Conservation (phyloP, 192 early-diverging fungal species). For the Podila horticola region DNA sequence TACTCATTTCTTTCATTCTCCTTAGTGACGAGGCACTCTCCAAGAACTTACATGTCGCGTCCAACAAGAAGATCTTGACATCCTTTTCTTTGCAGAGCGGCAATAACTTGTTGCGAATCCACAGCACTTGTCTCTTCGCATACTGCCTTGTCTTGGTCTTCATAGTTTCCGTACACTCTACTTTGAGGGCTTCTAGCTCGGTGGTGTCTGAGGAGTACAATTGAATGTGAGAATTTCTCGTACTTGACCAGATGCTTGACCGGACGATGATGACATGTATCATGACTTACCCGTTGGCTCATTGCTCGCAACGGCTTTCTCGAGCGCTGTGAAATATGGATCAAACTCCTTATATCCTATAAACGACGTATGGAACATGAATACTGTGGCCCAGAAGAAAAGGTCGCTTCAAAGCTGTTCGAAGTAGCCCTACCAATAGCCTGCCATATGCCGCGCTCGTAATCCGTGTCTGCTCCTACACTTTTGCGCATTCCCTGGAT, state of each 20-base stretch:
- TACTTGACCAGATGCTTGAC: background rate
- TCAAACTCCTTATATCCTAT: slow-evolving; percentile 92
- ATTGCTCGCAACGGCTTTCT: slow-evolving; percentile 17
- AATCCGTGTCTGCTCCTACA: slow-evolving; percentile 59
- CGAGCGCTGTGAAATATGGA: slow-evolving; percentile 67
- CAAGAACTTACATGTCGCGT: slow-evolving; percentile 68
- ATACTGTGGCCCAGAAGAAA: background rate
- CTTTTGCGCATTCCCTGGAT: slow-evolving; percentile 62
- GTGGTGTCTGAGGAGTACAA: slow-evolving; percentile 10
- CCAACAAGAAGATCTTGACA: slow-evolving; percentile 69
- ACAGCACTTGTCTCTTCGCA: slow-evolving; percentile 81
- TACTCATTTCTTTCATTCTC: background rate
- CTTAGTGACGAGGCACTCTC: background rate
- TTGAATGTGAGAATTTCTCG: background rate
- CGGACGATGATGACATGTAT: background rate
- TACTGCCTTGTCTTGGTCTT: slow-evolving; percentile 90
- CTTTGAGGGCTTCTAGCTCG: slow-evolving; percentile 54
- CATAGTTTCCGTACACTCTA: slow-evolving; percentile 80
- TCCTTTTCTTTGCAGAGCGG: slow-evolving; percentile 52
- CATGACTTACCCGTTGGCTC: slow-evolving; percentile 23
- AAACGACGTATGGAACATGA: slow-evolving; percentile 71
- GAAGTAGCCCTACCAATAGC: slow-evolving; percentile 64
- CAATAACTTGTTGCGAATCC: slow-evolving; percentile 84
- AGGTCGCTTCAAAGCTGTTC: background rate
- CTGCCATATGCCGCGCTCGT: slow-evolving; percentile 77